Evolutionary conservation across 768 basidiomycete species (phyloP), one percentile per base, ranked within the genome.

Genomic region (Fistulinella prunicolor): DNA sequence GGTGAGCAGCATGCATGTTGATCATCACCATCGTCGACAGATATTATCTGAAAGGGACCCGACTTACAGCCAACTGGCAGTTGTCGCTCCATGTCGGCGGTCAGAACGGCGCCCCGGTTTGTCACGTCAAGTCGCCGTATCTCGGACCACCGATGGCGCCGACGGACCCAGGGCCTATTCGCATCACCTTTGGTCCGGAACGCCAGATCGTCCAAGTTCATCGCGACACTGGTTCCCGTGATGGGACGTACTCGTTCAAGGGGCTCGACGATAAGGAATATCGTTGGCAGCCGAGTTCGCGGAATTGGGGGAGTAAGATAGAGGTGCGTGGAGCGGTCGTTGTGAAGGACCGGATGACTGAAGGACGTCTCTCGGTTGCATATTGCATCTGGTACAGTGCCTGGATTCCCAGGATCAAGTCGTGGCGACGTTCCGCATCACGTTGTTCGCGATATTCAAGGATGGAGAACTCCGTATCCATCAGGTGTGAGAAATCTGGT

Each of bases 381-480:
- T n/a, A n/a, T n/a, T n/a, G n/a, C n/a, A n/a, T n/a, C n/a, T n/a
- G n/a, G 7, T 9, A 19, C 26, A 67, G 65, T 69, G 67, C 40
- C 40, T 58, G 26, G 43, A 61, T 38, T 41, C 56, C 3, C 52
- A 53, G 17, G 44, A 50, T 32, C 54, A 53, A n/a, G 44, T 66
- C 10, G 52, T 68, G 21, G 65, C 65, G 1, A 65, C 64, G 10
- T 66, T 68, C 42, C 65, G 65, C 17, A 51, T 63, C 19, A 66
- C 62, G 21, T 37, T 50, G 9, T 55, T 66, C 49, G 67, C 65
- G 12, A 24, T 67, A 26, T 57, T 42, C 30, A 66, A 68, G 42
- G 65, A 66, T 34, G 65, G 65, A 4, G 67, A 65, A 28, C 63
- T 66, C 6, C 42, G 58, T 17, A 54, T 66, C 21, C 17, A 67